Evolutionary conservation across 1,284 basidiomycete species (phyloP).

Genomic region (Cutaneotrichosporon spelunceum): DNA sequence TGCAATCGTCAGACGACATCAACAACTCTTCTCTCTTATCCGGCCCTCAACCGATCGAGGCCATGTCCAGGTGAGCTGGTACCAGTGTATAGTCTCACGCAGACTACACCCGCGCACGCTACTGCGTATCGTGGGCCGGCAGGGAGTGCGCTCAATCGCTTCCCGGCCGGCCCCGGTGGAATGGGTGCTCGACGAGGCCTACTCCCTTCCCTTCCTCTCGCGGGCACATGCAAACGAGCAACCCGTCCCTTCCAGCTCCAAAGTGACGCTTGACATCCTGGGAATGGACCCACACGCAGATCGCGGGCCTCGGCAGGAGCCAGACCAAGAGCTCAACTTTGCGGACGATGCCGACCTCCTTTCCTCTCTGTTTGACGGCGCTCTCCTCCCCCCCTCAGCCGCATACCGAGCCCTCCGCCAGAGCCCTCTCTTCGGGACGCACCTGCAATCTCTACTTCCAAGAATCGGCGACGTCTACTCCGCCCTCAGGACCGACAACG

Average conservation of each 20-base stretch:
- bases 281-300: conserved; percentile 16
- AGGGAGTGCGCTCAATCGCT: conserved; percentile 2
- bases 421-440: conserved; percentile 28
- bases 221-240: conserved; percentile 8
- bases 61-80: not conserved
- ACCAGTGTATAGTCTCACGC: not conserved
- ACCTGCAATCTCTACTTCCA: conserved; percentile 27
- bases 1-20: no score
- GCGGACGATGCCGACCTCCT: conserved; percentile 1
- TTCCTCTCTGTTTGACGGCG: not conserved
- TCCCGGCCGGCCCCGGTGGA: not conserved
- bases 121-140: not conserved
- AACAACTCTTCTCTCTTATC: not conserved
- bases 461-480: conserved; percentile 25
- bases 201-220: not conserved
- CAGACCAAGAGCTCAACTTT: conserved; percentile 35
- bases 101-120: not conserved
- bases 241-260: conserved; percentile 29
- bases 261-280: conserved; percentile 31
- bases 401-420: conserved; percentile 33
- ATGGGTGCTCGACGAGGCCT: conserved; percentile 4
- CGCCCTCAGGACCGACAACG: conserved; percentile 20
- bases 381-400: conserved; percentile 29
- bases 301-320: conserved; percentile 11
- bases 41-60: not conserved